Conservation (phyloP, 164 flowering plant genomes). For the Kalanchoe fedtschenkoi region DNA sequence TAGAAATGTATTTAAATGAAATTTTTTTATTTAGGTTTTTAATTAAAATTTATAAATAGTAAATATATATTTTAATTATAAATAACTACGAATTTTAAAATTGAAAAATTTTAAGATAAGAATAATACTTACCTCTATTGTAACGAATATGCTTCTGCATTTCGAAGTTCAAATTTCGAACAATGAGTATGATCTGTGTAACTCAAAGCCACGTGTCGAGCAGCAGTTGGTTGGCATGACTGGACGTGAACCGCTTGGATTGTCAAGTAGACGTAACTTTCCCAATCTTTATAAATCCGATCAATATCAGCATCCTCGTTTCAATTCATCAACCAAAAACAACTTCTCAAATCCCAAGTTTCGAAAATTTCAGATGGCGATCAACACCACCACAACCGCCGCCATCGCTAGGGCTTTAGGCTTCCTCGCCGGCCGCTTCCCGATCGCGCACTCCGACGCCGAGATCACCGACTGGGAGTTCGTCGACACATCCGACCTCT, state of each 20-base stretch:
- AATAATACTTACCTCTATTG: too few species aligned
- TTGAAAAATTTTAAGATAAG: too few species aligned
- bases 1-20: too few species aligned
- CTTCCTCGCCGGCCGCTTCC: not conserved
- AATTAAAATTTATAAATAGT: too few species aligned
- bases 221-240: not conserved
- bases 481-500: constrained; percentile 16
- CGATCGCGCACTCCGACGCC: not conserved
- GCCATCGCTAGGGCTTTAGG: not conserved
- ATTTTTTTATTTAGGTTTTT: too few species aligned
- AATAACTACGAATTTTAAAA: too few species aligned
- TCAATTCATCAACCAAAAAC: not conserved
- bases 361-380: not conserved
- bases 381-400: not conserved
- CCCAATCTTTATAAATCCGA: not conserved
- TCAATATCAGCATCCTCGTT: not conserved
- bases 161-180: too few species aligned
- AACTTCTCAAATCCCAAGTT: not conserved
- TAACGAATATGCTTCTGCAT: too few species aligned
- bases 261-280: not conserved
- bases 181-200: too few species aligned
- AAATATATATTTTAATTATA: too few species aligned
- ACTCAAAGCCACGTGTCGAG: constrained; percentile 1
- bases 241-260: not conserved
- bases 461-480: constrained; percentile 23